Base-by-base conservation (phyloP, 306 rosid species). In the Luffa aegyptiaca region DNA sequence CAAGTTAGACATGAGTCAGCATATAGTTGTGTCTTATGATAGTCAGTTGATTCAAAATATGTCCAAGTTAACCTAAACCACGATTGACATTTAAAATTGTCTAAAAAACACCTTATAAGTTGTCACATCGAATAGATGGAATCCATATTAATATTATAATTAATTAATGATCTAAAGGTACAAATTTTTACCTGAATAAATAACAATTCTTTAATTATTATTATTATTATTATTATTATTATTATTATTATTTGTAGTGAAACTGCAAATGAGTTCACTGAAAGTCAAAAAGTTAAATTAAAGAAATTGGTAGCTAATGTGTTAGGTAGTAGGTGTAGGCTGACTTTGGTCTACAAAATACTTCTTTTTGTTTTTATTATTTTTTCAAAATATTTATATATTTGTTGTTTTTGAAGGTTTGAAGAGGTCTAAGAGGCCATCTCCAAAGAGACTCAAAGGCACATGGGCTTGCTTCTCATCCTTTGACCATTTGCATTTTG, bases 391-490 rank as follows among this genome's bases (percentile, higher is more conserved):
- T 61, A 61, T 26, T 21, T 66, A 66, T 65, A 68, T 41, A 41
- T 10, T 9, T 42, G 75, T 4, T 42, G 36, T 69, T 69, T 69
- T 68, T 42, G 35, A 69, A 42, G 53, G 75, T 48, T 72, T 72
- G 77, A 72, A 72, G 58, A 44, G 37, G 76, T 44, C 56, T 12
- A 45, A 70, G 76, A 12, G 18, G 52, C 52, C 31, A 69, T 18
- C 33, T 72, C 77, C 58, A 12, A 71, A 71, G 10, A 20, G 18
- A n/a, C 36, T 69, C 75, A n/a, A 10, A 5, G 3, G 77, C 57
- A 72, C 77, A 72, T 72, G 75, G 77, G 21, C 77, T 20, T 46
- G 77, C 20, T 48, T 48, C 57, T 72, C 10, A 46, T 46, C 58
- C 10, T 69, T 72, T 72, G 42, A 72, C 77, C 39, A 12, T 72